Conservation (phyloP, 106 monocot species). For the Dendrobium officinale region DNA sequence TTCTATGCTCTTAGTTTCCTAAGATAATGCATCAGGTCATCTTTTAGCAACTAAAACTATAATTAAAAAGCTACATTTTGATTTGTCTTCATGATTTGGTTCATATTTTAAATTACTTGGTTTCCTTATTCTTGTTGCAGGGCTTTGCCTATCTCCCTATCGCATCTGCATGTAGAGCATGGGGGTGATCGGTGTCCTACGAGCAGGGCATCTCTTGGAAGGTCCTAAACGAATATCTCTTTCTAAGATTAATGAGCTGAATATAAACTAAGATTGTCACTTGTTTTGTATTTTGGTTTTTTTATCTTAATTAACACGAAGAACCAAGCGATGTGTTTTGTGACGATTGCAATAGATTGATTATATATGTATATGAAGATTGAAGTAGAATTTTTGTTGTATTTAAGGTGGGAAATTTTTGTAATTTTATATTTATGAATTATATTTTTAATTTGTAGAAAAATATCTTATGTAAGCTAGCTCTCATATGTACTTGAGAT, state of each 20-base stretch:
- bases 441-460: too few relatives aligned
- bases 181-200: constrained; percentile 79
- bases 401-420: too few relatives aligned
- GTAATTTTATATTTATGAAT: too few relatives aligned
- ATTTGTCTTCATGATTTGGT: not conserved
- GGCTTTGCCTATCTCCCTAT: constrained; percentile 54
- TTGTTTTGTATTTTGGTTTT: too few relatives aligned
- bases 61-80: not conserved
- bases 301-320: too few relatives aligned
- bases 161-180: constrained; percentile 71
- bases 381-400: too few relatives aligned
- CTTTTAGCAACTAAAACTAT: not conserved
- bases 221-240: constrained; percentile 59
- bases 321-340: too few relatives aligned
- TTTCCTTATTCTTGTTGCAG: constrained; percentile 16
- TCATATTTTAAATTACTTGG: not conserved
- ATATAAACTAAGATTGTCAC: too few relatives aligned
- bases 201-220: constrained; percentile 88
- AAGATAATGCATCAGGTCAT: constrained; percentile 91
- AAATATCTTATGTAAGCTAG: too few relatives aligned
- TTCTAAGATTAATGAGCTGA: not conserved
- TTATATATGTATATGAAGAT: too few relatives aligned
- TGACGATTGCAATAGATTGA: too few relatives aligned
- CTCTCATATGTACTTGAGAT: too few relatives aligned
- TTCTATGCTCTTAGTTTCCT: constrained; percentile 52